These are phyloP conservation scores for Xylaria multiplex DNA, from an alignment of 2,329 filamentous ascomycete genomes.

Conservation along the genomic window DNA sequence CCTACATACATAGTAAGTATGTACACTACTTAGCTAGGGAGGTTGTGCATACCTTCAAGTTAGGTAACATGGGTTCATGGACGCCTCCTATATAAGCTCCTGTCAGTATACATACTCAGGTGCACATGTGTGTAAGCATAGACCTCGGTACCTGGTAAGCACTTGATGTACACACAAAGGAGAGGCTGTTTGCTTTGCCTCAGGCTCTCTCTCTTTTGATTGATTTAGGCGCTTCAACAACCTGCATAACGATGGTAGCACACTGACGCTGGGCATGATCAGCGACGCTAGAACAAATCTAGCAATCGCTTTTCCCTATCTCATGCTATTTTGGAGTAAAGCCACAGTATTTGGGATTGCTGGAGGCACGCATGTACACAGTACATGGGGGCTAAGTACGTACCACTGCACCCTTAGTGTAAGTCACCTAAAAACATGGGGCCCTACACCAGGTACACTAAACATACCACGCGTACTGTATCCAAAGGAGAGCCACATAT, in stretches of 20 bases:
- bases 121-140: too few relatives aligned
- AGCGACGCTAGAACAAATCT: conserved; percentile 18
- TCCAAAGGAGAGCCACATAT: background rate
- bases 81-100: too few relatives aligned
- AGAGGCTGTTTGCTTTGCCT: background rate
- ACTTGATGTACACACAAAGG: too few relatives aligned
- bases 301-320: conserved; percentile 19
- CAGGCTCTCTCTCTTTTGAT: too few relatives aligned
- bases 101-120: too few relatives aligned
- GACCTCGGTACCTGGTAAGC: too few relatives aligned
- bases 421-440: background rate
- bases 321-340: conserved; percentile 14
- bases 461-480: background rate
- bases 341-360: conserved; percentile 16
- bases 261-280: conserved; percentile 3
- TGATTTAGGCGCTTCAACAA: conserved; percentile 13
- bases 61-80: background rate
- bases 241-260: conserved; percentile 8
- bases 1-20: background rate
- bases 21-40: too few relatives aligned
- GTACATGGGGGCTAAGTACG: background rate
- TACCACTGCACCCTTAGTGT: conserved; percentile 1
- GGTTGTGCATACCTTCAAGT: background rate
- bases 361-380: background rate
- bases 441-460: background rate